These are phyloP conservation scores for Prototheca cutis DNA, from an alignment of 163 green algal species.

Conservation along the genomic window DNA sequence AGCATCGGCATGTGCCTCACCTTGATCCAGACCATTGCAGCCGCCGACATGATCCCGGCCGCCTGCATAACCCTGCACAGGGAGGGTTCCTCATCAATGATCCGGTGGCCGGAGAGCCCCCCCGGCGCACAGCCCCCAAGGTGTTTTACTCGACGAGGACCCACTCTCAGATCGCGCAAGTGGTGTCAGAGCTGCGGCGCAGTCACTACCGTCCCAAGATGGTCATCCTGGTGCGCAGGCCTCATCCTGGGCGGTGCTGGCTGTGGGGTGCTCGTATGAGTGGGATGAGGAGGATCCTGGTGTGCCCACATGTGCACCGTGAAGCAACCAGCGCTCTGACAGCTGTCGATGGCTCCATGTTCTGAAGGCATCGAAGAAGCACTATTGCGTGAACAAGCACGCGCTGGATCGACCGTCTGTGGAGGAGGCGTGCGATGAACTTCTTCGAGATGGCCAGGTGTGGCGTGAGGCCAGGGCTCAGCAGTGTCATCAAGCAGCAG, in stretches of 20 bases:
- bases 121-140: slow-evolving; percentile 27
- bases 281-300: too few relatives aligned
- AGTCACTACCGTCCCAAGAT: slow-evolving; percentile 67
- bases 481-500: too few relatives aligned
- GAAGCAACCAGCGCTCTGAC: too few relatives aligned
- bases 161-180: slow-evolving; percentile 90
- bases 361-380: slow-evolving; percentile 51
- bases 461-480: background rate
- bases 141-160: slow-evolving; percentile 91
- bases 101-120: background rate
- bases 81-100: background rate
- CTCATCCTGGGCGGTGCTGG: too few relatives aligned
- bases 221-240: slow-evolving; percentile 56
- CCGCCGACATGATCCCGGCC: background rate
- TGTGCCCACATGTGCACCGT: too few relatives aligned
- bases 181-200: slow-evolving; percentile 74
- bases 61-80: background rate
- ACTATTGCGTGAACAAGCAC: slow-evolving; percentile 53
- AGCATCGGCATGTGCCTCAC: background rate
- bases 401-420: slow-evolving; percentile 24
- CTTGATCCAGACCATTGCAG: background rate
- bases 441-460: slow-evolving; percentile 35
- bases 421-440: slow-evolving; percentile 66
- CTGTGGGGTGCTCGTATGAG: too few relatives aligned
- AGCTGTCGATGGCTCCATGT: too few relatives aligned